A percentile compares a stretch with the other conserved stretches of the same genome.
Conservation (phyloP, 2,329 filamentous ascomycete genomes). For the Ambrosiella cleistominuta region DNA sequence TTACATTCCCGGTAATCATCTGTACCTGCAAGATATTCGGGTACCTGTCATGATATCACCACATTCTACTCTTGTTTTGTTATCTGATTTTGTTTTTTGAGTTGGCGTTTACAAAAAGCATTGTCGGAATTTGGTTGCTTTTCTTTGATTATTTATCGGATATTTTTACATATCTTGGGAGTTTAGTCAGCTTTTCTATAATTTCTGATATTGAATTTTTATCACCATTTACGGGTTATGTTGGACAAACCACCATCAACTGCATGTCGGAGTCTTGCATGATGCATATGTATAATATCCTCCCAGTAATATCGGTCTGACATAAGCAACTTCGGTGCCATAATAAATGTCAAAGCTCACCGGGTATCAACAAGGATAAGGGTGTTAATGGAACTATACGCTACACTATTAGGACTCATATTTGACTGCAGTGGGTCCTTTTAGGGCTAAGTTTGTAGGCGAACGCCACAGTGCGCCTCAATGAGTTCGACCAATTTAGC, state of each 20-base stretch:
- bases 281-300: background rate
- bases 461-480: background rate
- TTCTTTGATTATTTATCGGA: background rate
- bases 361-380: background rate
- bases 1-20: background rate
- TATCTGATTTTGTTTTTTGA: background rate
- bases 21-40: background rate
- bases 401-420: background rate
- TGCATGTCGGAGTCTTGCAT: background rate
- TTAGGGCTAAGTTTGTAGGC: slow-evolving; percentile 8
- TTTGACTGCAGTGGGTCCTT: background rate
- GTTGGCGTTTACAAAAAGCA: background rate
- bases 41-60: background rate
- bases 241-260: background rate
- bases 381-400: background rate
- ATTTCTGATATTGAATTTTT: background rate
- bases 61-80: background rate
- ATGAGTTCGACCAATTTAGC: background rate
- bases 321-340: background rate
- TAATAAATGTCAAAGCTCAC: background rate
- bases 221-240: background rate
- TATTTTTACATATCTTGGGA: background rate
- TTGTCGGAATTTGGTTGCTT: background rate
- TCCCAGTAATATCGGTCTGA: slow-evolving; percentile 1
- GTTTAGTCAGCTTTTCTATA: background rate